Evolutionary conservation across 2,329 filamentous ascomycete genomes (phyloP), one percentile per base, ranked within the genome.

Genomic region (Sarocladium brachiariae): DNA sequence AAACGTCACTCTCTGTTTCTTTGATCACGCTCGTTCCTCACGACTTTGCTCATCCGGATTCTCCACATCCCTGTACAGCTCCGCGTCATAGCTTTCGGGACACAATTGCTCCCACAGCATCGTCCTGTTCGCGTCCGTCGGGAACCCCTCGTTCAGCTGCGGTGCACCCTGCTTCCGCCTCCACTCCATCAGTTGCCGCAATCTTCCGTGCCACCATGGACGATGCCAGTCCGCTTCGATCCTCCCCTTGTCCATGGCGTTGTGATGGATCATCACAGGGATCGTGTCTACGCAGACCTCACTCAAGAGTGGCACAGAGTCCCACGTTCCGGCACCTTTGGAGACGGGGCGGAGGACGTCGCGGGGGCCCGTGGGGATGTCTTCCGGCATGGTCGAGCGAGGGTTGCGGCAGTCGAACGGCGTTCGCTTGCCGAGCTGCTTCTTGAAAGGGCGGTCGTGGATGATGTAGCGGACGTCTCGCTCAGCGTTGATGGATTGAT

Each of bases 401-500:
- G 57, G 55, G 2, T 54, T 55, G 48, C 53, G 52, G 54, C 61
- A 59, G 41, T 62, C 57, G 19, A 56, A 58, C 8, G 56, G 55
- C 24, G 53, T 53, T 30, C 37, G 51, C 27, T 50, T 13, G n/a
- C 59, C 56, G 38, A 62, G 24, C 37, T 63, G 59, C 4, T 54
- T 39, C 14, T 50, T 23, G 5, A 63, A 47, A 3, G 58, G 50
- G n/a, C 41, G 18, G 47, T 52, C 51, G 48, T 89, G 55, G 1
- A 53, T 57, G 45, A 60, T 55, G 50, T 58, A 63, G 11, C 56
- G 56, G n/a, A 52, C 38, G 45, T 63, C 61, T 33, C 48, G 51
- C 11, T 56, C 51, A 9, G 57, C 55, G 43, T 62, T 60, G 34
- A 55, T 53, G 0, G 58, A 60, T 50, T 63, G 58, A 46, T 60